A percentile compares a stretch with the other conserved stretches of the same genome.
These are phyloP conservation scores for Trametes pubescens DNA, from an alignment of 1,284 basidiomycete species.

Conservation along the genomic window DNA sequence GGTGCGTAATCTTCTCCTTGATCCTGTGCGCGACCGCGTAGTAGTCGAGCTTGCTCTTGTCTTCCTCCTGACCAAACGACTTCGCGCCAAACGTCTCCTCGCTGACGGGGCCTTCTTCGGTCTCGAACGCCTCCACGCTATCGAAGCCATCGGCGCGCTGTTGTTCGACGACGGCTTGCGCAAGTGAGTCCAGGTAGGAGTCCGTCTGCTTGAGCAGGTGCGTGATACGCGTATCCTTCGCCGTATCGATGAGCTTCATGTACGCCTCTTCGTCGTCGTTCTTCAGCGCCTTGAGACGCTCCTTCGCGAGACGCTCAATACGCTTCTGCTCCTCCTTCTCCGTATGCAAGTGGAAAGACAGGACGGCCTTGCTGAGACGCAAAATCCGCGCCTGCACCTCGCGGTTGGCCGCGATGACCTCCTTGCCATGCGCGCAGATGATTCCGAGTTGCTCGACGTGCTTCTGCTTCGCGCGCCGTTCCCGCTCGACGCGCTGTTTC, in stretches of 20 bases:
- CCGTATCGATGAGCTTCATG: conserved; percentile 98
- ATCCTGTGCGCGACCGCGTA: conserved; percentile 96
- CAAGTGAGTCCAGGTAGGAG: conserved; percentile 92
- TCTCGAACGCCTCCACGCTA: conserved; percentile 46
- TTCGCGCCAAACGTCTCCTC: conserved; percentile 93
- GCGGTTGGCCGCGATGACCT: conserved; percentile 72
- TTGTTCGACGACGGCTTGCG: conserved; percentile 94
- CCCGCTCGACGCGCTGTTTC: conserved; percentile 91
- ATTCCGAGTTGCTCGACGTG: conserved; percentile 94
- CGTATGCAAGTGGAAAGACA: conserved; percentile 87
- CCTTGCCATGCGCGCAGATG: conserved; percentile 88
- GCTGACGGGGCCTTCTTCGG: conserved; percentile 78
- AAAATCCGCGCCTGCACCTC: conserved; percentile 79
- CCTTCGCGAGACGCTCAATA: conserved; percentile 95
- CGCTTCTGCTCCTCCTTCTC: conserved; percentile 99
- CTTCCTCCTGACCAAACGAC: conserved; percentile 60
- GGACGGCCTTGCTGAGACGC: conserved; percentile 87
- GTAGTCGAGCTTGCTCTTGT: conserved; percentile 91
- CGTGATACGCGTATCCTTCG: conserved; percentile 99
- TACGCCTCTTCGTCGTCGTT: conserved; percentile 99
- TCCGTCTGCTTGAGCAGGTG: conserved; percentile 97
- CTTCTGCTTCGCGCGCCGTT: conserved; percentile 94
- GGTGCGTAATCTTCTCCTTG: conserved; percentile 87
- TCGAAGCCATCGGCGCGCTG: conserved; percentile 79
- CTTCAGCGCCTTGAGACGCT: conserved; percentile 97